A percentile compares a stretch with the other conserved stretches of the same genome.
These are phyloP conservation scores for Candida ipomoeae DNA, from an alignment of 805 yeast species.

Conservation along the genomic window DNA sequence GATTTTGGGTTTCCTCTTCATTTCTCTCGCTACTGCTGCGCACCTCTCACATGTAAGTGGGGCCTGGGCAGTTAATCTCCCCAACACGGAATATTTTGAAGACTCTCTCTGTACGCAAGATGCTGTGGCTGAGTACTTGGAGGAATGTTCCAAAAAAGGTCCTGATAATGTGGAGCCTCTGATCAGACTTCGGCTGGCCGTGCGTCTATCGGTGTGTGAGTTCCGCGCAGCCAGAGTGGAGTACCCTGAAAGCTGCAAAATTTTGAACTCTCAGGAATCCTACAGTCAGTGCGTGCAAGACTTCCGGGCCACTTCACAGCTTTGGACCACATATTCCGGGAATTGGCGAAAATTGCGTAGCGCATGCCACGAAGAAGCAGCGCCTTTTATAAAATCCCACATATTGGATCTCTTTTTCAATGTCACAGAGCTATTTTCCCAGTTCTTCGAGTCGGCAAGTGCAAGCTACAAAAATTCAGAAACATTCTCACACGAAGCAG, in stretches of 20 bases:
- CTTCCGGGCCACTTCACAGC: constrained; percentile 46
- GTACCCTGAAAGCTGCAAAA: constrained; percentile 28
- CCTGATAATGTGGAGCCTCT: constrained; percentile 32
- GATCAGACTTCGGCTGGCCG: constrained; percentile 38
- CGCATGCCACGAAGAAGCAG: constrained; percentile 49
- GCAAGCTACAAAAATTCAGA: background rate
- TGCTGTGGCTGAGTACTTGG: constrained; percentile 39
- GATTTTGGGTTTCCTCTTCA: background rate
- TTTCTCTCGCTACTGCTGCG: constrained; percentile 1
- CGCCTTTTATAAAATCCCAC: constrained; percentile 51
- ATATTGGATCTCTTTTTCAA: constrained; percentile 44
- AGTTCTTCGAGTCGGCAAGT: constrained; percentile 9
- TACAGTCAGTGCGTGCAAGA: constrained; percentile 36
- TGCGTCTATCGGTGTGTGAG: constrained; percentile 51
- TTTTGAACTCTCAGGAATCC: constrained; percentile 3
- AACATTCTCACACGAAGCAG: background rate
- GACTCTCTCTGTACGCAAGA: constrained; percentile 19
- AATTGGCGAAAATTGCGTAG: constrained; percentile 52
- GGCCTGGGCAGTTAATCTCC: background rate
- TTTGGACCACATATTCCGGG: constrained; percentile 75
- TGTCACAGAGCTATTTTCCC: constrained; percentile 32
- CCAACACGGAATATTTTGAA: background rate
- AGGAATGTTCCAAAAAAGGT: constrained; percentile 38
- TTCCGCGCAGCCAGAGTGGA: constrained; percentile 44
- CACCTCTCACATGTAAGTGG: background rate